Base-by-base conservation (phyloP, 768 basidiomycete genomes). In the Kondoa malvinella region DNA sequence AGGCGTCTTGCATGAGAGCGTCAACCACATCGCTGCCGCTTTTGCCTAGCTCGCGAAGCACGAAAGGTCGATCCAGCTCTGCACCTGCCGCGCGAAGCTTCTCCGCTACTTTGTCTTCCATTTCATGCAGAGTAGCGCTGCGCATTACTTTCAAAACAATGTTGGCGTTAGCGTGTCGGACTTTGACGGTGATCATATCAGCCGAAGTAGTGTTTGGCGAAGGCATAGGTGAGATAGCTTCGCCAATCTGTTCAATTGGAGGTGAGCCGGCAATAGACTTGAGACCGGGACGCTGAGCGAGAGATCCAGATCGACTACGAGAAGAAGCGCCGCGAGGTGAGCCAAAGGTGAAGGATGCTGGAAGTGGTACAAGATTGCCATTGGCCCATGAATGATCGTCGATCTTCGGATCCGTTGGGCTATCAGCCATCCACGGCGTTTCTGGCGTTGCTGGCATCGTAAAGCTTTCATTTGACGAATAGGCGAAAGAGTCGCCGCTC, bases 91-190 rank as follows among this genome's bases (percentile, higher is more conserved):
- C 40, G 8, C 40, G 40, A 17, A 63, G 32, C 61, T 63, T 63
- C 30, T 63, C 61, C 29, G n/a, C 29, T 17, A 63, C 30, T 33
- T 63, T 63, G 61, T 3, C 27, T 32, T 63, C 33, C 29, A 63
- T 29, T 30, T 63, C 61, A 33, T 27, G 26, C 8, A 63, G 33
- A 17, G 61, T 63, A 3, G 30, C 30, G 17, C 17, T 29, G 2
- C 61, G 61, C n/a, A 2, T 16, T 2, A 63, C 61, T 27, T 33
- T 27, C 26, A 63, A 63, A 33, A 63, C 61, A 14, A 63, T n/a
- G n/a, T 63, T 63, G 61, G 61, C 61, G n/a, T 30, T 27, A 16
- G 61, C 17, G n/a, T 63, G 61, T 27, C 61, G 61, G 27, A 63
- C 30, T 32, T 63, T 63, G 61, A 63, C n/a, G 12, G 61, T 63